phyloP scores from a whole-genome alignment of 78 protist species.

The Guillardia theta region DNA sequence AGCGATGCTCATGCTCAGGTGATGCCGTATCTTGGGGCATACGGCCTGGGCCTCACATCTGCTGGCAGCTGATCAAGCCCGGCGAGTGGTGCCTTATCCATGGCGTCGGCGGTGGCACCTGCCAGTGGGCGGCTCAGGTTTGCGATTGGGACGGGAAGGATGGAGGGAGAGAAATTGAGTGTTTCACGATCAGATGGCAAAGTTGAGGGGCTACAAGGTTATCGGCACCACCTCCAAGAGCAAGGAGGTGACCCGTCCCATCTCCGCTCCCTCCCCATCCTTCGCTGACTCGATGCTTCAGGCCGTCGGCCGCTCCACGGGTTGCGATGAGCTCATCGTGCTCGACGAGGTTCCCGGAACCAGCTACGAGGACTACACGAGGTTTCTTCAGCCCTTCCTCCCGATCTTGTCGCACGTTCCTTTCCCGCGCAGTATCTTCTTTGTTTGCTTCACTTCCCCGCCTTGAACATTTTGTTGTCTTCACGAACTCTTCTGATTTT shows the following conservation, averaged over 20 bases:
- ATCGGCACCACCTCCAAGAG: conserved; percentile 32
- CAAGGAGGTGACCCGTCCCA: neutral
- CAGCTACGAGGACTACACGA: conserved; percentile 35
- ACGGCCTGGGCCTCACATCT: neutral
- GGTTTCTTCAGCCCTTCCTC: neutral
- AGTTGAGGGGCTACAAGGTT: conserved; percentile 46
- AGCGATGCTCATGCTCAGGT: neutral
- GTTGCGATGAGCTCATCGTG: conserved; percentile 49
- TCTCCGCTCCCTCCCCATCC: neutral
- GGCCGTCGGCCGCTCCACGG: neutral
- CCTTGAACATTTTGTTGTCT: neutral
- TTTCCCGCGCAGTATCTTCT: neutral
- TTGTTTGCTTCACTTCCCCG: neutral
- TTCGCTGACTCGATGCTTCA: neutral
- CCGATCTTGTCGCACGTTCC: neutral
- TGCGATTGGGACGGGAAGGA: neutral
- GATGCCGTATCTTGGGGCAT: neutral
- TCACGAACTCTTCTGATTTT: too few species aligned
- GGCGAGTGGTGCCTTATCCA: conserved; percentile 51
- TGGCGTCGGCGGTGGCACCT: conserved; percentile 54
- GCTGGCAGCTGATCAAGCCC: neutral
- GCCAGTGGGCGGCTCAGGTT: conserved; percentile 54
- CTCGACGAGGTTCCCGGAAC: neutral
- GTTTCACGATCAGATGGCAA: conserved; percentile 24
- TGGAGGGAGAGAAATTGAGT: neutral